phyloP scores from a whole-genome alignment of 1,284 basidiomycete genomes.

The Leccinum solheimii region DNA sequence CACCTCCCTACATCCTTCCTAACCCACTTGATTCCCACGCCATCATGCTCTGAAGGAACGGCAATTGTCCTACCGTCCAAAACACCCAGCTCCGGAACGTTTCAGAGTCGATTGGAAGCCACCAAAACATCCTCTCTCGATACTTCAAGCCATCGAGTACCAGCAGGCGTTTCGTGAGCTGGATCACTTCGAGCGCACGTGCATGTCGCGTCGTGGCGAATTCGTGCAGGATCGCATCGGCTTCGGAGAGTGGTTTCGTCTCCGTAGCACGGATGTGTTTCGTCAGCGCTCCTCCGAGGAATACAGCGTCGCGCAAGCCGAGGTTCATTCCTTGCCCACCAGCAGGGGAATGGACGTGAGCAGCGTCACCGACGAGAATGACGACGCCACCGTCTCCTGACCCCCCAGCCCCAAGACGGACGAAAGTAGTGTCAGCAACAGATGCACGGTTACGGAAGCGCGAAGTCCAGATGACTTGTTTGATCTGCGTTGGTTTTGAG shows the following conservation, averaged over 20 bases:
- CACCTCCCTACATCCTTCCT: conserved; percentile 16
- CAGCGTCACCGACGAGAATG: conserved; percentile 44
- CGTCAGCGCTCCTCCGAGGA: conserved; percentile 30
- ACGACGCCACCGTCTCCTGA: neutral
- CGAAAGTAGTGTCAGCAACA: conserved; percentile 32
- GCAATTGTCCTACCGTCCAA: conserved; percentile 18
- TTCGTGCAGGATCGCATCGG: neutral
- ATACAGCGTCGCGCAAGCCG: conserved; percentile 43
- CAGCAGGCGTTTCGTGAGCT: neutral
- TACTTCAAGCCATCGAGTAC: neutral
- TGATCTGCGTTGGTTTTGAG: neutral
- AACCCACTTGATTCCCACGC: conserved; percentile 26
- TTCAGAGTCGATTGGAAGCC: conserved; percentile 20
- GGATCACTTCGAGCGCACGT: neutral
- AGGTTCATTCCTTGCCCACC: conserved; percentile 54
- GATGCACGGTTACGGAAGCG: conserved; percentile 41
- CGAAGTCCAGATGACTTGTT: conserved; percentile 35
- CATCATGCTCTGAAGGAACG: conserved; percentile 19
- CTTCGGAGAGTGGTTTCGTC: neutral
- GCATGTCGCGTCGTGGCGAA: neutral
- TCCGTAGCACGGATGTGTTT: conserved; percentile 16
- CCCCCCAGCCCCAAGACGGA: neutral
- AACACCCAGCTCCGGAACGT: conserved; percentile 17
- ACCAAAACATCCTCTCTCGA: conserved; percentile 13
- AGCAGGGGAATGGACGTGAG: conserved; percentile 45